phyloP scores from a whole-genome alignment of 306 rosid species.

The Acacia confusa region DNA sequence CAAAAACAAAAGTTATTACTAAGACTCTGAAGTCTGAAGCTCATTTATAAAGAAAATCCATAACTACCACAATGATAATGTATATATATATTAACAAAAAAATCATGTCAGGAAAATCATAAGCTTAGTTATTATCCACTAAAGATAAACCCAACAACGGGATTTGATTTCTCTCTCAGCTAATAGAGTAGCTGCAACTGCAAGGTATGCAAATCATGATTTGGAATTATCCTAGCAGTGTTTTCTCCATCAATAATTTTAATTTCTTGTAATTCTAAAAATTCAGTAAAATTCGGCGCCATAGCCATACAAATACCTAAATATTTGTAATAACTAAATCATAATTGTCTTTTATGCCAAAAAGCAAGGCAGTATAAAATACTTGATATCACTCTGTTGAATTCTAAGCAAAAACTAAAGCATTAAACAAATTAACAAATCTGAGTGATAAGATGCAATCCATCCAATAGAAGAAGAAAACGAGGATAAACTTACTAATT shows the following conservation, averaged over 20 bases:
- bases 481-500: no score
- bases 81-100: no score
- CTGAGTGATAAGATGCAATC: no score
- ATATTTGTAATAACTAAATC: neutral
- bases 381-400: neutral
- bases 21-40: no score
- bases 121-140: no score
- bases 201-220: slow-evolving; percentile 33
- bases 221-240: no score
- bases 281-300: slow-evolving; percentile 1
- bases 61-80: no score
- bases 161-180: slow-evolving; percentile 53
- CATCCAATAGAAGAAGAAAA: no score
- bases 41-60: no score
- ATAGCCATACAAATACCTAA: slow-evolving; percentile 40
- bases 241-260: slow-evolving; percentile 9
- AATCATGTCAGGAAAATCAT: no score
- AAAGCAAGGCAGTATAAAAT: neutral
- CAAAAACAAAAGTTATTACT: no score
- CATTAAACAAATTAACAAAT: neutral
- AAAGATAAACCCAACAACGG: no score
- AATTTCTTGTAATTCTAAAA: neutral
- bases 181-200: slow-evolving; percentile 84
- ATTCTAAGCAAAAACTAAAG: neutral
- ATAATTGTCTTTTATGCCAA: neutral